A percentile compares a stretch with the other conserved stretches of the same genome.
phyloP scores from a whole-genome alignment of 495 filamentous ascomycete genomes.

The Melanomma pulvis-pyrius region DNA sequence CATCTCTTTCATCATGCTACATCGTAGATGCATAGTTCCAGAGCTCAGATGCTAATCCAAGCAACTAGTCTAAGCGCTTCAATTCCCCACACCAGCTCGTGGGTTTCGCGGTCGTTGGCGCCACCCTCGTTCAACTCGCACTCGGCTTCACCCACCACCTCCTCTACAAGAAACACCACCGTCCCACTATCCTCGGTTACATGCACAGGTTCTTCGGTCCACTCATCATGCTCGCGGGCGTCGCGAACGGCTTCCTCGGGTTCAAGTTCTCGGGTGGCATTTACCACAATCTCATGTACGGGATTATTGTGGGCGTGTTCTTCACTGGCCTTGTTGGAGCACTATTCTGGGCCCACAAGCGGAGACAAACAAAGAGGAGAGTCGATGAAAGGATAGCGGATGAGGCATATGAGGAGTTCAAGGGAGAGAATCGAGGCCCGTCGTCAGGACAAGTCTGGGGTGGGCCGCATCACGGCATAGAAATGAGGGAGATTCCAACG shows the following conservation, averaged over 20 bases:
- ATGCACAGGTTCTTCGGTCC: constrained; percentile 57
- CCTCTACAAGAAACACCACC: constrained; percentile 50
- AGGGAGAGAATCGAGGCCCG: neutral
- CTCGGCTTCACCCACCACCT: constrained; percentile 55
- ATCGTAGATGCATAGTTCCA: neutral
- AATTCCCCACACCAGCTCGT: constrained; percentile 62
- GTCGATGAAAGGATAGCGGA: neutral
- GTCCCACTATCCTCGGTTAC: constrained; percentile 51
- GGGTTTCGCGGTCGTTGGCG: constrained; percentile 55
- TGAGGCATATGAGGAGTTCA: constrained; percentile 18
- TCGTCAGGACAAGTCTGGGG: neutral
- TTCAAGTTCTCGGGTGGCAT: constrained; percentile 38
- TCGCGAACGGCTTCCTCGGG: constrained; percentile 55
- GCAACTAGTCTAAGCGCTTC: constrained; percentile 53
- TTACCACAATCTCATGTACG: constrained; percentile 30
- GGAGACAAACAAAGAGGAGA: constrained; percentile 1
- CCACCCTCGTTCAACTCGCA: constrained; percentile 53
- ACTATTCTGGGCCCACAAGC: constrained; percentile 16
- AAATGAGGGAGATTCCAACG: neutral
- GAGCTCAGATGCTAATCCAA: neutral
- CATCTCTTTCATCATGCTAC: constrained; percentile 13
- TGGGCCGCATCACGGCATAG: neutral
- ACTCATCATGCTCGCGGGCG: constrained; percentile 52
- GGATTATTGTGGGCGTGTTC: constrained; percentile 19
- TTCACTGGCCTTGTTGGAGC: neutral